Evolutionary conservation across 208 protist species (phyloP).

Genomic region (Balamuthia mandrillaris): DNA sequence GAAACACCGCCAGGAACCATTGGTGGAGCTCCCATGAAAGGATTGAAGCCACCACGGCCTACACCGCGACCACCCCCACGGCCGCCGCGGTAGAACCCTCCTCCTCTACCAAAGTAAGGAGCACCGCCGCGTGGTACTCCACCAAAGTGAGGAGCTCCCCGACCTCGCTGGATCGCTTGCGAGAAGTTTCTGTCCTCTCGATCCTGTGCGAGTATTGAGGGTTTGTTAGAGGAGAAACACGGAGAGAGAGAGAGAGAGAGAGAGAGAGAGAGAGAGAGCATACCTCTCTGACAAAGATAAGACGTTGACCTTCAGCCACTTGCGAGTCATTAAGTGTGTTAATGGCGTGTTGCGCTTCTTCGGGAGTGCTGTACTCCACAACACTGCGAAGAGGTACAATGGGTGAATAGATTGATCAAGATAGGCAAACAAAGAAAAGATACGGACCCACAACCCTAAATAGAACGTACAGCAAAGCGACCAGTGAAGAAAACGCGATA

Average conservation of each 20-base stretch:
- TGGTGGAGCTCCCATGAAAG: too few relatives aligned
- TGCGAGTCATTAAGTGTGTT: not conserved
- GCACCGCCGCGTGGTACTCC: not conserved
- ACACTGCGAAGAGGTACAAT: not conserved
- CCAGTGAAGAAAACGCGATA: not conserved
- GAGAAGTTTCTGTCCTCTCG: too few relatives aligned
- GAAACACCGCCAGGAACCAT: not conserved
- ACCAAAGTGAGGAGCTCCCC: too few relatives aligned
- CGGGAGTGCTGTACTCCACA: not conserved
- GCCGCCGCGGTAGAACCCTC: not conserved
- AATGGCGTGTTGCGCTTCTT: slow-evolving; percentile 15
- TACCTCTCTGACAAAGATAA: slow-evolving; percentile 33
- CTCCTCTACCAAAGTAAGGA: not conserved
- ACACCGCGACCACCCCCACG: not conserved
- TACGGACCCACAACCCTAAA: not conserved
- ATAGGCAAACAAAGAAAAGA: not conserved
- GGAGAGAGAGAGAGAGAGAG: not conserved
- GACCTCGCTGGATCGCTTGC: too few relatives aligned
- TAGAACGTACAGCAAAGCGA: not conserved
- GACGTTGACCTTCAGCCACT: not conserved
- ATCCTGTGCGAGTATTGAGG: not conserved
- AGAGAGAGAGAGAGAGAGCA: not conserved
- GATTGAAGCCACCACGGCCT: not conserved
- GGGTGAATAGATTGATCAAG: not conserved
- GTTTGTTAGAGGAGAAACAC: not conserved